Percentiles rank a stretch among this genome's conserved stretches.
Conservation (phyloP, 1,139 yeast genomes). For the Kurtzmaniella natalensis region DNA sequence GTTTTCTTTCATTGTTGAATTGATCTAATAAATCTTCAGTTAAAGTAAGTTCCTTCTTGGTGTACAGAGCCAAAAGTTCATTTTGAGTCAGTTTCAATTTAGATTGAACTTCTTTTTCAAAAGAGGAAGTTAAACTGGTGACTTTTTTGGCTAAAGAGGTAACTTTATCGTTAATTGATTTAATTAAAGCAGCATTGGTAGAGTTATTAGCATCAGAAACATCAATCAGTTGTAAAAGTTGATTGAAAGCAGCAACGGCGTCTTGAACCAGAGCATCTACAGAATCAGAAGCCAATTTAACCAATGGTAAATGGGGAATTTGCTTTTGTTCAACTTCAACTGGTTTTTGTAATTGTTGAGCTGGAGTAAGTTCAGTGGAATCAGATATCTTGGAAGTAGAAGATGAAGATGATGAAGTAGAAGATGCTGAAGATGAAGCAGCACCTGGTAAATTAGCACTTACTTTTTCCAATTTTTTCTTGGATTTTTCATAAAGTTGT, state of each 20-base stretch:
- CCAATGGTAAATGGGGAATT: conserved; percentile 32
- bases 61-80: conserved; percentile 53
- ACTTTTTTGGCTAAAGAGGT: conserved; percentile 29
- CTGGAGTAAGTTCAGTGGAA: conserved; percentile 29
- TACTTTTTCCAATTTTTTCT: conserved; percentile 20
- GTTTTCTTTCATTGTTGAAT: conserved; percentile 51
- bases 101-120: conserved; percentile 38
- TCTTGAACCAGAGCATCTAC: conserved; percentile 45
- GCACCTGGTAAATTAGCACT: conserved; percentile 7
- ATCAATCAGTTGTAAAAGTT: conserved; percentile 49
- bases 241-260: conserved; percentile 50
- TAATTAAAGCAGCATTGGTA: conserved; percentile 24
- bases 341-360: conserved; percentile 43
- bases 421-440: not conserved
- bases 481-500: conserved; percentile 35
- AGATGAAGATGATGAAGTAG: not conserved
- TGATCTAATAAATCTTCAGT: conserved; percentile 47
- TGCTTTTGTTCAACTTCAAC: conserved; percentile 35
- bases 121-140: conserved; percentile 32
- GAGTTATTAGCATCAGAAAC: conserved; percentile 25
- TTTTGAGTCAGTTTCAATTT: conserved; percentile 40
- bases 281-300: conserved; percentile 21
- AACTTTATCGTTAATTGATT: conserved; percentile 29
- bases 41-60: conserved; percentile 49
- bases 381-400: conserved; percentile 6